Evolutionary conservation across 306 rosid species (phyloP).

Genomic region (Cicer arietinum): DNA sequence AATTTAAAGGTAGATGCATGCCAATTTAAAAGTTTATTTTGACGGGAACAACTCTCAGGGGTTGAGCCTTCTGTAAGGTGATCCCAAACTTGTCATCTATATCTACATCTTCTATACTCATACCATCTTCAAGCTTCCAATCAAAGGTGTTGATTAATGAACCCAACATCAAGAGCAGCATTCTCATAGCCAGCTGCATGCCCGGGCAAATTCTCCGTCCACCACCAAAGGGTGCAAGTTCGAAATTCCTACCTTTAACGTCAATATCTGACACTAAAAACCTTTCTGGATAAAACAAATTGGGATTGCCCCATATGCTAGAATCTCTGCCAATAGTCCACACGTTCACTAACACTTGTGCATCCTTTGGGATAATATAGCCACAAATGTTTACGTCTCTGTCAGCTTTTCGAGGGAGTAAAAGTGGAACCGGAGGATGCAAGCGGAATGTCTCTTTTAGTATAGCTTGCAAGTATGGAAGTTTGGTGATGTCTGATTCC

Average conservation of each 20-base stretch:
- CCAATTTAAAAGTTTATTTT: not conserved
- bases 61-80: not conserved
- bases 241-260: not conserved
- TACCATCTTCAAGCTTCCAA: not conserved
- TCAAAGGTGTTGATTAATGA: not conserved
- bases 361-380: too few relatives aligned
- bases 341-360: too few relatives aligned
- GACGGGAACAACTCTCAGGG: not conserved
- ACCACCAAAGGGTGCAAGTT: slow-evolving; percentile 14
- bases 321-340: too few relatives aligned
- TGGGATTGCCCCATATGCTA: too few relatives aligned
- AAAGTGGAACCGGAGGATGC: not conserved
- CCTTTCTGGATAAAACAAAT: too few relatives aligned
- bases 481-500: slow-evolving; percentile 9
- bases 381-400: too few relatives aligned
- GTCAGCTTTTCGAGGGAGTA: slow-evolving; percentile 10
- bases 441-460: not conserved
- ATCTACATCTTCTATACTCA: not conserved
- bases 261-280: not conserved
- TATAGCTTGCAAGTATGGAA: not conserved
- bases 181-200: not conserved
- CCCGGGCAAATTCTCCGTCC: not conserved
- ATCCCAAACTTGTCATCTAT: not conserved
- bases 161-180: not conserved
- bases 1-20: not conserved